phyloP scores from a whole-genome alignment of 805 yeast species.

The Teunomyces lycoperdinae region DNA sequence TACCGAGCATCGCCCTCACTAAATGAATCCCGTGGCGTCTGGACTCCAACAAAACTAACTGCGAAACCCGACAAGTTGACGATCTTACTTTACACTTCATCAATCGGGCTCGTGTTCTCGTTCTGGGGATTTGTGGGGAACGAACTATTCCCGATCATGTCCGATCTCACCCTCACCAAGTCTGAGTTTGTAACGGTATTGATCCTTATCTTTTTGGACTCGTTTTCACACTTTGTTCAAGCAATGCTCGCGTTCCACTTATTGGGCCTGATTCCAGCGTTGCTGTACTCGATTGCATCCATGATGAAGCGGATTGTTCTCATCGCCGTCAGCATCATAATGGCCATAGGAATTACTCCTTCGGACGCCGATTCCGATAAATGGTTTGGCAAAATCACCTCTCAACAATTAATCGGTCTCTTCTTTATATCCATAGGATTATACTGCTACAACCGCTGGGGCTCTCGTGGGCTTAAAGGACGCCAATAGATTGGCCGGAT shows the following conservation, averaged over 20 bases:
- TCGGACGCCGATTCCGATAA: constrained; percentile 11
- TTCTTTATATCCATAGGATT: constrained; percentile 52
- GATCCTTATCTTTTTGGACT: constrained; percentile 59
- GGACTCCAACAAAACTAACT: constrained; percentile 11
- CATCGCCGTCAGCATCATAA: constrained; percentile 67
- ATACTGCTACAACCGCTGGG: constrained; percentile 66
- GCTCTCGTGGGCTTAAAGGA: constrained; percentile 23
- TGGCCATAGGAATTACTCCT: constrained; percentile 38
- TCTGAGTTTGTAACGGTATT: constrained; percentile 35
- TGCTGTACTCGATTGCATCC: constrained; percentile 82
- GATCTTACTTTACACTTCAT: constrained; percentile 74
- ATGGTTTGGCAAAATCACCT: constrained; percentile 37
- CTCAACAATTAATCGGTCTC: constrained; percentile 49
- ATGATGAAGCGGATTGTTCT: constrained; percentile 86
- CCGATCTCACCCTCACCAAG: constrained; percentile 9
- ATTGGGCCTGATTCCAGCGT: constrained; percentile 76
- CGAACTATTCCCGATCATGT: constrained; percentile 46
- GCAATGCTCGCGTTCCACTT: constrained; percentile 79
- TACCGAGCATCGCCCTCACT: constrained; percentile 5
- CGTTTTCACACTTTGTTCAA: constrained; percentile 75
- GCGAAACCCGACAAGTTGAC: constrained; percentile 76
- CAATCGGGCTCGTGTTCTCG: constrained; percentile 67
- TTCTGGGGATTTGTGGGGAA: constrained; percentile 68
- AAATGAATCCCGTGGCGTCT: constrained; percentile 20
- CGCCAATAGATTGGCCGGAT: background rate